These are phyloP conservation scores for Pleurotus djamor DNA, from an alignment of 768 basidiomycete species.

Conservation along the genomic window DNA sequence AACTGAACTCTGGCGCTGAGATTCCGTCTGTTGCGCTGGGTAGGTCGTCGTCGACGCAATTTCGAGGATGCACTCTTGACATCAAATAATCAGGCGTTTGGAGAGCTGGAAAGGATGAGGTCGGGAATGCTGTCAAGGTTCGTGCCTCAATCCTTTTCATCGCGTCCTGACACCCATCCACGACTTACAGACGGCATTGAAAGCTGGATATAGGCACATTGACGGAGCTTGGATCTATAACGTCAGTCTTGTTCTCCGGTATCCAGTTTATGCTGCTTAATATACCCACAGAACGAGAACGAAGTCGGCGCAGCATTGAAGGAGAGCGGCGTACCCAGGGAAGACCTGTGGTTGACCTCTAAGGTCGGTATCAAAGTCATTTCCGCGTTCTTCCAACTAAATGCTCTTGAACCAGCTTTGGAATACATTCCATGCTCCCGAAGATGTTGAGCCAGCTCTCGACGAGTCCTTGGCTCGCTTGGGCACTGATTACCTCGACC, in stretches of 20 bases:
- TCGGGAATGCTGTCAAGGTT: constrained; percentile 67
- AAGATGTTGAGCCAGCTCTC: constrained; percentile 64
- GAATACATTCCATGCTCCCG: constrained; percentile 74
- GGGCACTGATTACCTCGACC: constrained; percentile 69
- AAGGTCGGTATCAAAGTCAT: constrained; percentile 28
- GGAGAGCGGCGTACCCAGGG: constrained; percentile 56
- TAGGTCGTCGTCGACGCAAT: constrained; percentile 18
- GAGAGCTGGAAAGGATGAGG: constrained; percentile 55
- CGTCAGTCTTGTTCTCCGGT: constrained; percentile 27
- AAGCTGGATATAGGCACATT: constrained; percentile 67
- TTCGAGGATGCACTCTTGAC: not conserved
- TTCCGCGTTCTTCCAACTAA: no score
- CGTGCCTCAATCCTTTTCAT: not conserved
- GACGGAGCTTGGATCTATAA: constrained; percentile 73
- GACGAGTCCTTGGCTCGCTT: constrained; percentile 65
- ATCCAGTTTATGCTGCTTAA: not conserved
- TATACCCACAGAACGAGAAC: constrained; percentile 51
- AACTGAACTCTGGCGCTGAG: constrained; percentile 62
- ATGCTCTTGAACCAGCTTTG: constrained; percentile 44
- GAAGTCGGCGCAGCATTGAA: constrained; percentile 65
- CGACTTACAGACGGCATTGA: constrained; percentile 45
- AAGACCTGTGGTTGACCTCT: constrained; percentile 69
- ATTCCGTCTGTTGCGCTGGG: constrained; percentile 71
- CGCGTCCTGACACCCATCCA: not conserved
- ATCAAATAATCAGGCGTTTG: constrained; percentile 48